Evolutionary conservation across 371 early-diverging fungal species (phyloP).

Genomic region (Syncephalastrum monosporum): DNA sequence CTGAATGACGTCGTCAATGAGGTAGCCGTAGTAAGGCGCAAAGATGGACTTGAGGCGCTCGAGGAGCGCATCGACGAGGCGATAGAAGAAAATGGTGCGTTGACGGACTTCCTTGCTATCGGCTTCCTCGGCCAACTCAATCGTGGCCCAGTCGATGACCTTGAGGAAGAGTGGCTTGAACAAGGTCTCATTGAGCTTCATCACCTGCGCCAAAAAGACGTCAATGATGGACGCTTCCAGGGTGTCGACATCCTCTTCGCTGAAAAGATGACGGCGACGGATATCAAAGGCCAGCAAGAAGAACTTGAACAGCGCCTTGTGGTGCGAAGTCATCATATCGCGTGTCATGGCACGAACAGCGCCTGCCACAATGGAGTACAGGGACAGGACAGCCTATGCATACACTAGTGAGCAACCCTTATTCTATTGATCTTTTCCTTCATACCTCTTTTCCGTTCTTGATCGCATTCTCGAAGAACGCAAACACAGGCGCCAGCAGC

Average conservation of each 20-base stretch:
- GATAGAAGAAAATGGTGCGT: conserved; percentile 79
- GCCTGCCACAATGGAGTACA: conserved; percentile 64
- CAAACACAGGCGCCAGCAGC: conserved; percentile 68
- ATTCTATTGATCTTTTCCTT: no score
- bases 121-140: conserved; percentile 45
- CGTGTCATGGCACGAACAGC: conserved; percentile 66
- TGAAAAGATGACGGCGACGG: conserved; percentile 42
- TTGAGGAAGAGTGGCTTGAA: conserved; percentile 94
- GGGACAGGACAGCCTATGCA: conserved; percentile 38
- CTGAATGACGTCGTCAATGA: conserved; percentile 70
- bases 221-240: conserved; percentile 70
- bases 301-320: conserved; percentile 80
- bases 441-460: conserved; percentile 52
- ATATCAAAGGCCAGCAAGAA: conserved; percentile 77
- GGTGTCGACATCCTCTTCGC: conserved; percentile 39
- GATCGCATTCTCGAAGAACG: conserved; percentile 56
- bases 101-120: conserved; percentile 43
- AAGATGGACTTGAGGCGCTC: conserved; percentile 82
- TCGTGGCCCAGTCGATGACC: conserved; percentile 87
- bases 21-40: conserved; percentile 80
- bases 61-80: conserved; percentile 68
- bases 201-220: conserved; percentile 77
- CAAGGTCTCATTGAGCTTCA: conserved; percentile 89
- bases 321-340: conserved; percentile 63
- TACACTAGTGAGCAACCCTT: conserved; percentile 1